Base-by-base conservation (phyloP, 345 rosid genomes). In the Eutrema yunnanense region DNA sequence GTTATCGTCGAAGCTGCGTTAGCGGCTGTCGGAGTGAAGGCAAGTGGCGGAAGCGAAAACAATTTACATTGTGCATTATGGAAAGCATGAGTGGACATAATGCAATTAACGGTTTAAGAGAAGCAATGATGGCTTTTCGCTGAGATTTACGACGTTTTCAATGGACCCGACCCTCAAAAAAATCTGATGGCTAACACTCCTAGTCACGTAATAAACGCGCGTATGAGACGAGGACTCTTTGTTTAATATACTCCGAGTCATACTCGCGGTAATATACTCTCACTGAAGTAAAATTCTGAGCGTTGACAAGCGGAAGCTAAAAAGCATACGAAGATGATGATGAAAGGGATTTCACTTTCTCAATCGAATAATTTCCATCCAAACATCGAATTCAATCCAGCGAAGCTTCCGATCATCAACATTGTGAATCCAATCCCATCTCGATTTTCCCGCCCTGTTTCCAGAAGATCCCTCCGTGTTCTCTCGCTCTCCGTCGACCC, bases 401-500 rank as follows among this genome's bases (percentile, higher is more conserved):
- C 69, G 6, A 33, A 70, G 52, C 63, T 48, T 58, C 75, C 53
- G 60, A 43, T 71, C 63, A 43, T 71, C 63, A 73, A 37, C 67
- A 55, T 11, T 30, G 55, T 36, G 9, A 65, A n/a, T 69, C 78
- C 72, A 34, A 43, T n/a, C 13, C 75, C 60, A 33, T 53, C 70
- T 61, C 78, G 44, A 73, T 27, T 38, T 47, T 19, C 50, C 57
- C 62, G 16, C 57, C 34, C 52, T 12, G 0, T 37, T 13, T 41
- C 71, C 60, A 29, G 52, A 46, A 72, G 43, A 68, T n/a, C 65
- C 32, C 68, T 52, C 73, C 80, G 72, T 14, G 72, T 76, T 57
- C 85, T 74, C 67, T 70, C 89, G 0, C 72, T 81, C 19, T 73
- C 86, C 72, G 32, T 75, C 4, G 78, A 82, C 33, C 71, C 63